A percentile compares a stretch with the other conserved stretches of the same genome.
Conservation (phyloP, 2,329 filamentous ascomycete genomes). For the Aspergillus hortae region DNA sequence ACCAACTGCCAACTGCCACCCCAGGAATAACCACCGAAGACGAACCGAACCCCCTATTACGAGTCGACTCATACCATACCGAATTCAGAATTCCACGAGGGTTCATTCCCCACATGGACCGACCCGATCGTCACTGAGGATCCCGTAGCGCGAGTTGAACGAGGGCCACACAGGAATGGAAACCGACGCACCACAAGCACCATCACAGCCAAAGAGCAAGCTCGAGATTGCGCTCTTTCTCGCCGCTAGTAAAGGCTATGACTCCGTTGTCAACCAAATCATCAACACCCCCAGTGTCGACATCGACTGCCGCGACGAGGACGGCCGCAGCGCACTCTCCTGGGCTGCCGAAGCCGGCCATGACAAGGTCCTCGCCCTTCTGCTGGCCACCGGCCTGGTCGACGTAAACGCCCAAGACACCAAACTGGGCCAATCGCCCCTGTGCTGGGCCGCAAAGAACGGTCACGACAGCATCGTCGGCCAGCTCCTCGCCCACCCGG, state of each 20-base stretch:
- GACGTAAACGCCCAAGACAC: constrained; percentile 14
- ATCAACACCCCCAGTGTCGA: constrained; percentile 20
- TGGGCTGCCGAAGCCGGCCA: constrained; percentile 22
- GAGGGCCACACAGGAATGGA: too few relatives aligned
- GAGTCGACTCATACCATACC: too few relatives aligned
- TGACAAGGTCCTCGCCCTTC: constrained; percentile 14
- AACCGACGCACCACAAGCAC: background rate
- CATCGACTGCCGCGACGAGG: constrained; percentile 16
- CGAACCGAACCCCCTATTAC: too few relatives aligned
- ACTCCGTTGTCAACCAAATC: constrained; percentile 20
- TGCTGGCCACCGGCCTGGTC: constrained; percentile 12
- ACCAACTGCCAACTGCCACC: too few relatives aligned
- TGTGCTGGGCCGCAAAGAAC: constrained; percentile 17
- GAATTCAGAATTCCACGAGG: too few relatives aligned
- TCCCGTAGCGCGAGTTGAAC: too few relatives aligned
- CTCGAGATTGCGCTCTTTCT: constrained; percentile 22
- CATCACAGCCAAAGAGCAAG: constrained; percentile 11
- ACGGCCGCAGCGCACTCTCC: constrained; percentile 19
- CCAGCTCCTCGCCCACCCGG: constrained; percentile 11
- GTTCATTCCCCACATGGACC: too few relatives aligned
- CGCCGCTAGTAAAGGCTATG: constrained; percentile 21
- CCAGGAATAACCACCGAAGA: too few relatives aligned
- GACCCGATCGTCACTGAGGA: too few relatives aligned
- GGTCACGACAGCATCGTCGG: constrained; percentile 14
- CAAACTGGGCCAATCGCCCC: constrained; percentile 15